Conservation (phyloP, 768 basidiomycete genomes). For the Boletus patriciae region DNA sequence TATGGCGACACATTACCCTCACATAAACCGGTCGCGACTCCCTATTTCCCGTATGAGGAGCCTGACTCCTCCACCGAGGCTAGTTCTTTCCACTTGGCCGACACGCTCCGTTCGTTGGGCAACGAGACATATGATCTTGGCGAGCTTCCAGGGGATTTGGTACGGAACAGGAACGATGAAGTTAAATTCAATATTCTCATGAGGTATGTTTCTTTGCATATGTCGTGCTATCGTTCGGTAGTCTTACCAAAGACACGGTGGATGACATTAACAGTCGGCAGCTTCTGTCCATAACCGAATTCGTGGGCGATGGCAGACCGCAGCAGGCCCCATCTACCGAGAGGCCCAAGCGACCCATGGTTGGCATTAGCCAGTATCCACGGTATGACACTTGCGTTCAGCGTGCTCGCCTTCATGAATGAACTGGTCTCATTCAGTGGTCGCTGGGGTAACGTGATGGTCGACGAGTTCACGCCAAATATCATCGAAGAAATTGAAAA, state of each 20-base stretch:
- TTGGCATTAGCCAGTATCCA: neutral
- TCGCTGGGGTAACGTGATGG: constrained; percentile 17
- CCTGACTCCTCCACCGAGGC: neutral
- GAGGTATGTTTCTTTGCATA: neutral
- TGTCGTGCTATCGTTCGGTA: neutral
- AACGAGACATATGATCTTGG: neutral
- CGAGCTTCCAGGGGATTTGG: neutral
- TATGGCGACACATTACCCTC: neutral
- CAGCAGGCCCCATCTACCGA: neutral
- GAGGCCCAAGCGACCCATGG: neutral
- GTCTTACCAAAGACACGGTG: neutral
- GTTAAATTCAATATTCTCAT: neutral
- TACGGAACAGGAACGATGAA: neutral
- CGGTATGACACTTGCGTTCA: neutral
- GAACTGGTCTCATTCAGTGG: neutral
- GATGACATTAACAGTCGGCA: neutral
- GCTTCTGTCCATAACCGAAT: neutral
- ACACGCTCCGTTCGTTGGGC: neutral
- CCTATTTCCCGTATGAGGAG: neutral
- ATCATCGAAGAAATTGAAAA: constrained; percentile 5
- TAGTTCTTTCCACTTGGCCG: neutral
- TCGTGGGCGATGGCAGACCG: neutral
- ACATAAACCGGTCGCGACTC: neutral
- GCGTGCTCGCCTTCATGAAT: neutral
- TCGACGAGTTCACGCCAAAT: constrained; percentile 7